Percentiles rank a stretch among this genome's conserved stretches.
Evolutionary conservation across 495 filamentous ascomycete genomes (phyloP).

Genomic region (Amniculicola lignicola): DNA sequence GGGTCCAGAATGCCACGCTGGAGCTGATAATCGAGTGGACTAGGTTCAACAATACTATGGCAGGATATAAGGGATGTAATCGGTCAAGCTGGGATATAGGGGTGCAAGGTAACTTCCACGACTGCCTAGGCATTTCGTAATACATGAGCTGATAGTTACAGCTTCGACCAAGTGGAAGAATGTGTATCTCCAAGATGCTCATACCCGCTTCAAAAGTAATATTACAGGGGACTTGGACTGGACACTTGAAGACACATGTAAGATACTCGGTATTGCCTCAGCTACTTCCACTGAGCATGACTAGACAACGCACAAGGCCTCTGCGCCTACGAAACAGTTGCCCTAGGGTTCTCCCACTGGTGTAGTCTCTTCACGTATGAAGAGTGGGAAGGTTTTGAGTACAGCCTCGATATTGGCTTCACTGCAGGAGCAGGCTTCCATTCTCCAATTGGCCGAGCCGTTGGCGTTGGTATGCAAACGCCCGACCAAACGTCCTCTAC

Average conservation of each 20-base stretch:
- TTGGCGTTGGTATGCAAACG: slow-evolving; percentile 53
- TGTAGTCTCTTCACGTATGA: slow-evolving; percentile 56
- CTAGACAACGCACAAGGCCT: slow-evolving; percentile 55
- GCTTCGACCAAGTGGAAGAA: slow-evolving; percentile 42
- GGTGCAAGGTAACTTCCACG: slow-evolving; percentile 26
- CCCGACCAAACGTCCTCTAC: background rate
- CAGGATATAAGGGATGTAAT: slow-evolving; percentile 43
- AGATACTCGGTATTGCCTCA: background rate
- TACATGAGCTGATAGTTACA: slow-evolving; percentile 12
- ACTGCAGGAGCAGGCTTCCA: slow-evolving; percentile 54
- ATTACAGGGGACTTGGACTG: slow-evolving; percentile 34
- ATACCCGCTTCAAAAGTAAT: slow-evolving; percentile 46
- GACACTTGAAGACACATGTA: slow-evolving; percentile 29
- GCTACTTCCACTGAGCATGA: slow-evolving; percentile 26
- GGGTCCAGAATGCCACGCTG: slow-evolving; percentile 53
- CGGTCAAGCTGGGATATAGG: slow-evolving; percentile 31
- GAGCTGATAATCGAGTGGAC: slow-evolving; percentile 50
- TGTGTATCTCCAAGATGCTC: slow-evolving; percentile 50
- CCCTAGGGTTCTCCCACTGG: slow-evolving; percentile 57
- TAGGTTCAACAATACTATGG: slow-evolving; percentile 32
- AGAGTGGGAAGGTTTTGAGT: slow-evolving; percentile 56
- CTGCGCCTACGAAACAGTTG: slow-evolving; percentile 58
- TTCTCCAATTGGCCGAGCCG: slow-evolving; percentile 59
- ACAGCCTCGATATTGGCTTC: slow-evolving; percentile 58
- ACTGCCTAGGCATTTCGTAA: background rate